These are phyloP conservation scores for Rhinocladiella mackenziei DNA, from an alignment of 2,329 filamentous ascomycete genomes.

Conservation along the genomic window DNA sequence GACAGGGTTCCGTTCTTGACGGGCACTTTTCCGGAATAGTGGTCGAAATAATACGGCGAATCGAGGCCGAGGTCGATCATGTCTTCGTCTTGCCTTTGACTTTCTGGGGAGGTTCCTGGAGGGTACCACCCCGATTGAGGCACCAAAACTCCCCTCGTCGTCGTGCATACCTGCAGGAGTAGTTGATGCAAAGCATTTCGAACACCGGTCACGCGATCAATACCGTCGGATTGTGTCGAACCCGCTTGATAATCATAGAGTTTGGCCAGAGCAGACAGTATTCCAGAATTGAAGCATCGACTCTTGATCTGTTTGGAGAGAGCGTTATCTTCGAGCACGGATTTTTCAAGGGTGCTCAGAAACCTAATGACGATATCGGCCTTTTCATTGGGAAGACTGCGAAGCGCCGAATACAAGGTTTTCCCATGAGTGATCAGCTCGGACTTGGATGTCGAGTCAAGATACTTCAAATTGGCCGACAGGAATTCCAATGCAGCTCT, in stretches of 20 bases:
- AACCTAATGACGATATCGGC: conserved; percentile 71
- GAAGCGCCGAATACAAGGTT: conserved; percentile 66
- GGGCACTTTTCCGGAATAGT: conserved; percentile 61
- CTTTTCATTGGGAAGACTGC: conserved; percentile 72
- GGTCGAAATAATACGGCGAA: conserved; percentile 65
- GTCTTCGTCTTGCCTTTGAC: conserved; percentile 45
- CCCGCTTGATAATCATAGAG: conserved; percentile 58
- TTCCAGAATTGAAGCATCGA: conserved; percentile 69
- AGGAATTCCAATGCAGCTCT: conserved; percentile 78
- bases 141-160: conserved; percentile 67
- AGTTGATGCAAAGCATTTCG: conserved; percentile 70
- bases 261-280: conserved; percentile 66
- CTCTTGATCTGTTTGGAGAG: conserved; percentile 71
- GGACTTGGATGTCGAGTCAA: conserved; percentile 71
- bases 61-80: conserved; percentile 64
- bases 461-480: conserved; percentile 71
- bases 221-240: conserved; percentile 41
- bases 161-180: conserved; percentile 69
- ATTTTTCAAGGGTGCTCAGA: conserved; percentile 63
- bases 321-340: conserved; percentile 70
- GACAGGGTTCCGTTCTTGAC: conserved; percentile 77
- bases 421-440: conserved; percentile 75
- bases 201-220: conserved; percentile 49
- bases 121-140: conserved; percentile 82
- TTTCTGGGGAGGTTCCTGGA: conserved; percentile 59